phyloP scores from a whole-genome alignment of 768 basidiomycete genomes.

The Panaeolus cyanescens region DNA sequence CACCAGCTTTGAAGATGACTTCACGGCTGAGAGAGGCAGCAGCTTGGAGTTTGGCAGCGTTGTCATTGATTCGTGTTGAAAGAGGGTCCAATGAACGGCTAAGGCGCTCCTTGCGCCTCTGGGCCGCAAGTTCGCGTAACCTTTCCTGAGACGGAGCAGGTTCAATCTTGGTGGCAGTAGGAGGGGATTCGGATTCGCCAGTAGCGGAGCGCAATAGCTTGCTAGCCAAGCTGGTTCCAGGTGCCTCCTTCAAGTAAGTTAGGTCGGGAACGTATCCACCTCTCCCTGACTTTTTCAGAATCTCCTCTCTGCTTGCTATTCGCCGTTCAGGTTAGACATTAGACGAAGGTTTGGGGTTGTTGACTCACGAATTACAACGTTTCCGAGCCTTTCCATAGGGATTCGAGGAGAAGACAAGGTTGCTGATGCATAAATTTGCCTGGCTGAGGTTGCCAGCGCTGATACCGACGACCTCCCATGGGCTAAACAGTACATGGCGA shows the following conservation, averaged over 20 bases:
- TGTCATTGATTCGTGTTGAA: background rate
- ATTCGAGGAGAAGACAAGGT: background rate
- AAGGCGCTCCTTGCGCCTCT: constrained; percentile 8
- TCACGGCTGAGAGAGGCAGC: constrained; percentile 8
- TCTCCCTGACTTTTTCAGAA: constrained; percentile 4
- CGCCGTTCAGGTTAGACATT: background rate
- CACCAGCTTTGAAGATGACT: constrained; percentile 2
- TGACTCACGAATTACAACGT: constrained; percentile 36
- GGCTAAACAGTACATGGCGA: background rate
- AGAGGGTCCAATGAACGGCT: background rate
- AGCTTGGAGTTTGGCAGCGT: constrained; percentile 4
- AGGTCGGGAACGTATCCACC: constrained; percentile 24
- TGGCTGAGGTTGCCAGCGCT: background rate
- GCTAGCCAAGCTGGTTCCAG: constrained; percentile 23
- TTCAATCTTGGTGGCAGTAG: constrained; percentile 4
- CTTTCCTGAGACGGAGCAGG: constrained; percentile 2
- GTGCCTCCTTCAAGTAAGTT: constrained; percentile 27
- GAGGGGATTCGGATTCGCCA: constrained; percentile 1
- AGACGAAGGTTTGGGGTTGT: background rate
- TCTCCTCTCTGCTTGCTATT: constrained; percentile 14
- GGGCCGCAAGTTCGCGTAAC: background rate
- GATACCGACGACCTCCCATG: background rate
- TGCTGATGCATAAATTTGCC: background rate
- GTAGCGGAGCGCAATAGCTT: constrained; percentile 15
- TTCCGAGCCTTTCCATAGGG: constrained; percentile 6